Evolutionary conservation across 768 basidiomycete species (phyloP), one percentile per base, ranked within the genome.

Genomic region (Tulasnella sp.): DNA sequence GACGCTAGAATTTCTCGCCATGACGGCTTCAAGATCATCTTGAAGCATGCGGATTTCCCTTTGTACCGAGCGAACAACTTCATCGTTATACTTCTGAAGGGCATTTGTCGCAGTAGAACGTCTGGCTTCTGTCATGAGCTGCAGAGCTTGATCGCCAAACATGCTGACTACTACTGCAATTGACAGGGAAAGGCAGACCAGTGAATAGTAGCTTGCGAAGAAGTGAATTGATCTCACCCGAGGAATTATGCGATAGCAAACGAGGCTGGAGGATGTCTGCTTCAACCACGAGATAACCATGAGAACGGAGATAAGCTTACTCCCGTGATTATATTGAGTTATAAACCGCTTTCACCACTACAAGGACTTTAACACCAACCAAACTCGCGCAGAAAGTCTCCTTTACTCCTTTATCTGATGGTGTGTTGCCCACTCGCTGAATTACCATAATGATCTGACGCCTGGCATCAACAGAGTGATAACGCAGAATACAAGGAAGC

Each of bases 41-140:
- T 89, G 83, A 56, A 98, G 81, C 59, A 84, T 82, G 63, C 90
- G 86, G 55, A 91, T 89, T 64, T 96, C 92, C 57, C 91, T 79
- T 61, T 88, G 74, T 64, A 98, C 74, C 32, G 79, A 75, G 45
- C 89, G 81, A 31, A 96, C 85, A 58, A 89, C 78, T 39, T 76
- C 68, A 64, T 91, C 83, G 66, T 93, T 92, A 72, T 96, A 95
- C 60, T 92, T 93, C 56, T 88, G 72, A 12, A 96, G 72, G 4
- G 81, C 79, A 59, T 89, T 83, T 5, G 84, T 82, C 29, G 80
- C 75, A 1, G 80, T 83, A 1, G 92, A 91, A 22, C 92, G 74
- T 15, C 85, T 79, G 9, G 90, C 80, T 65, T 95, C 90, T 55
- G 76, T 73, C 56, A 93, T 72, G 54, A 98, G 84, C 65, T 88